These are phyloP conservation scores for Lathyrus aphaca DNA, from an alignment of 306 rosid genomes.

Conservation along the genomic window DNA sequence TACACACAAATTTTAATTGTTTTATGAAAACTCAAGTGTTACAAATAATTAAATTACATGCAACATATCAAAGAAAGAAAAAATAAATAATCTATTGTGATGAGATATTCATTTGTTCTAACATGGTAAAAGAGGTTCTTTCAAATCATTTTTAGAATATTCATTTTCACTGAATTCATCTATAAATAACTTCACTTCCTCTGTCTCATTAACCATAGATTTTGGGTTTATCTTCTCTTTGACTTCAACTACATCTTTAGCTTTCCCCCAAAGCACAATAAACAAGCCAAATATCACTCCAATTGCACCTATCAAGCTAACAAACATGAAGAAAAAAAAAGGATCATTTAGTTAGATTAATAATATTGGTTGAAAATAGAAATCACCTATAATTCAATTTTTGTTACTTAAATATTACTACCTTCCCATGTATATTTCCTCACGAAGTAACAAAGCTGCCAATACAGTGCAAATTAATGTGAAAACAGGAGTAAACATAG, in stretches of 20 bases:
- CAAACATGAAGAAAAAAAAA: background rate
- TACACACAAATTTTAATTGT: too few species aligned
- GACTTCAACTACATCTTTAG: conserved; percentile 27
- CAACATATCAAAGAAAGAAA: too few species aligned
- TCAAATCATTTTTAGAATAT: conserved; percentile 28
- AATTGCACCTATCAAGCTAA: conserved; percentile 54
- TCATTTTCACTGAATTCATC: background rate
- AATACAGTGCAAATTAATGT: conserved; percentile 50
- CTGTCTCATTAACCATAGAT: background rate
- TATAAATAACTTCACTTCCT: background rate
- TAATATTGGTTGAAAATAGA: background rate
- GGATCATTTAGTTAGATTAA: background rate
- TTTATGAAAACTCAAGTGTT: too few species aligned
- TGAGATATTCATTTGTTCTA: too few species aligned
- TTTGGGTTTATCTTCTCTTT: conserved; percentile 1
- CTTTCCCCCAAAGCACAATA: conserved; percentile 62
- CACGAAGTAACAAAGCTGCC: conserved; percentile 55
- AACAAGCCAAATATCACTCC: conserved; percentile 57
- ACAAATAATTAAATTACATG: too few species aligned
- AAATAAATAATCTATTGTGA: background rate
- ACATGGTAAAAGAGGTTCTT: background rate
- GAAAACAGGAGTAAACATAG: conserved; percentile 56
- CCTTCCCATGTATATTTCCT: conserved; percentile 48
- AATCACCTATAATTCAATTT: background rate
- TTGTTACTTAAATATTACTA: background rate